Conservation (phyloP, 805 yeast genomes). For the Metschnikowia colocasiae region DNA sequence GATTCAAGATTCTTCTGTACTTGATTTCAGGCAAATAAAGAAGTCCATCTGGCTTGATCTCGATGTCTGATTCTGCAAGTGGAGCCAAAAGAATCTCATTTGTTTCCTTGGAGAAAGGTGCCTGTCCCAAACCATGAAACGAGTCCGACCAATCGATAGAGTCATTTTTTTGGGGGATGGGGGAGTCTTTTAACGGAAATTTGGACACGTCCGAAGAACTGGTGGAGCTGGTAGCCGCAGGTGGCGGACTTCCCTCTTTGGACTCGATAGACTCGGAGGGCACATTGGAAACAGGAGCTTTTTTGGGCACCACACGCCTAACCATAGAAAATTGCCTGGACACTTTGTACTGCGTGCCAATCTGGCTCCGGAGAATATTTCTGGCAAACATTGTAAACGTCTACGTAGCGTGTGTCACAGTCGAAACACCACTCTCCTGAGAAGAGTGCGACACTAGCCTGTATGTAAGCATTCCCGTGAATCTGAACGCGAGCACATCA, state of each 20-base stretch:
- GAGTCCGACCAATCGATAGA: conserved; percentile 77
- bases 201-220: conserved; percentile 2
- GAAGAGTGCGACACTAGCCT: neutral
- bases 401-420: neutral
- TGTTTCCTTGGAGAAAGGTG: conserved; percentile 64
- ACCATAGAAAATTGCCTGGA: conserved; percentile 16
- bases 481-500: neutral
- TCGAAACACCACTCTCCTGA: neutral
- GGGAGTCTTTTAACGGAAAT: conserved; percentile 23
- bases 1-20: conserved; percentile 82
- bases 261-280: neutral
- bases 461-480: neutral
- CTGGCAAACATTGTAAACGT: conserved; percentile 6
- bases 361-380: conserved; percentile 2
- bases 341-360: conserved; percentile 13
- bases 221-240: neutral
- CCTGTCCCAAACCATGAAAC: conserved; percentile 78
- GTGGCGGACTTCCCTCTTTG: neutral
- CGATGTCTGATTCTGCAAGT: conserved; percentile 71
- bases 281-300: neutral
- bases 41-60: conserved; percentile 93
- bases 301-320: conserved; percentile 15
- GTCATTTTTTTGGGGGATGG: conserved; percentile 15
- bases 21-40: conserved; percentile 92
- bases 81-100: conserved; percentile 60